Conservation (phyloP, 169 alveolate species). For the Babesia sp. region DNA sequence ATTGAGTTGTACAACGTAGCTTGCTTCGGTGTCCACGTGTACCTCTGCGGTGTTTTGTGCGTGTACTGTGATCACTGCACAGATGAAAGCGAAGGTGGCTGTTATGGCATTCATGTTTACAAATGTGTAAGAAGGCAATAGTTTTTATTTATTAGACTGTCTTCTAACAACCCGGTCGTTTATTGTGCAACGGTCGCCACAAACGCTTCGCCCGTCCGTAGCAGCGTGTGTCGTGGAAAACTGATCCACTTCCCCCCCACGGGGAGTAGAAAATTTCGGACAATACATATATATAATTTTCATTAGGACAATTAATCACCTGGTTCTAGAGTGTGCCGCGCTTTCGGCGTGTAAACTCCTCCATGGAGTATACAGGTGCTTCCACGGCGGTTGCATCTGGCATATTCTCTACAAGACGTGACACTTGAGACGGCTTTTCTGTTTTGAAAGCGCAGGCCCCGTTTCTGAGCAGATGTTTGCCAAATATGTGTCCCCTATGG, state of each 20-base stretch:
- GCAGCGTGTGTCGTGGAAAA: background rate
- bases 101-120: slow-evolving; percentile 1
- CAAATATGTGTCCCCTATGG: slow-evolving; percentile 14
- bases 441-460: background rate
- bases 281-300: background rate
- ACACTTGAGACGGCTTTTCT: background rate
- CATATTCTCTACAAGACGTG: background rate
- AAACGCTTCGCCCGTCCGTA: background rate
- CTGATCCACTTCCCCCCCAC: slow-evolving; percentile 6
- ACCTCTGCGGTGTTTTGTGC: slow-evolving; percentile 8
- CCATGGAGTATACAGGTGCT: slow-evolving; percentile 39
- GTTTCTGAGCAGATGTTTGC: background rate
- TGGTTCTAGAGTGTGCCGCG: slow-evolving; percentile 16
- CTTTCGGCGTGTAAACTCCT: slow-evolving; percentile 42
- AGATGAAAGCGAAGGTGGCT: background rate
- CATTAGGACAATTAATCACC: background rate
- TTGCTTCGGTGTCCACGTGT: slow-evolving; percentile 28
- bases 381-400: background rate
- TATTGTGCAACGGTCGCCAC: background rate
- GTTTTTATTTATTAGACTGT: background rate
- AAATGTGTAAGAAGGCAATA: background rate
- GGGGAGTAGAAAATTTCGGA: background rate
- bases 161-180: background rate
- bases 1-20: slow-evolving; percentile 59
- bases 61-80: slow-evolving; percentile 3